Evolutionary conservation across 495 filamentous ascomycete genomes (phyloP).

Genomic region (Immersiella caudata): DNA sequence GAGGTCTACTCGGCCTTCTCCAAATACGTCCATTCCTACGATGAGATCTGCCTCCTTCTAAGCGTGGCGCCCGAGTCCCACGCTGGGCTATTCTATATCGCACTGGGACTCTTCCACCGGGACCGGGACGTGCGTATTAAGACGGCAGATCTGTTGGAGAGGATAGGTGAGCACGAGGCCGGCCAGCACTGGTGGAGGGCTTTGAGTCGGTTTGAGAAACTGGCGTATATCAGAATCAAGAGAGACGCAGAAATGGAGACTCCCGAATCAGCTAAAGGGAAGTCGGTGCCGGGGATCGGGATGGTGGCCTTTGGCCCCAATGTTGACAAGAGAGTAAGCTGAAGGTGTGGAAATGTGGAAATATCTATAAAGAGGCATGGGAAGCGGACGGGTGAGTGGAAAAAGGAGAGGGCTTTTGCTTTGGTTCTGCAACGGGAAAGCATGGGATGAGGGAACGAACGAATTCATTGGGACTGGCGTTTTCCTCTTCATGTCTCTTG

Average conservation of each 20-base stretch:
- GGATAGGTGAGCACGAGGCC: conserved; percentile 83
- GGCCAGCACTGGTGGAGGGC: conserved; percentile 91
- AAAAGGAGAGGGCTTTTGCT: conserved; percentile 1
- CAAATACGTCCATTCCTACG: conserved; percentile 76
- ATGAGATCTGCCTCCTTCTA: conserved; percentile 86
- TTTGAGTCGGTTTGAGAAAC: conserved; percentile 83
- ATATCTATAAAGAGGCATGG: neutral
- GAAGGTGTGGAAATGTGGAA: neutral
- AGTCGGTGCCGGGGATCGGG: conserved; percentile 2
- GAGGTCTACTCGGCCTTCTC: conserved; percentile 82
- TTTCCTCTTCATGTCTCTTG: neutral
- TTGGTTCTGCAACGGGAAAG: neutral
- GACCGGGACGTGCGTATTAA: conserved; percentile 74
- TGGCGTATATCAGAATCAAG: conserved; percentile 71
- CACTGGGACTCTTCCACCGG: conserved; percentile 92
- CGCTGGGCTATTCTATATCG: conserved; percentile 88
- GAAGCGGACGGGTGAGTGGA: neutral
- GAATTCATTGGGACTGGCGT: conserved; percentile 14
- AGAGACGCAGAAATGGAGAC: conserved; percentile 60
- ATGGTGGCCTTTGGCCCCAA: neutral
- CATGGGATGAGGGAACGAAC: conserved; percentile 9
- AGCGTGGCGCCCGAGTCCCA: conserved; percentile 83
- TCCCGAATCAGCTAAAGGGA: conserved; percentile 32
- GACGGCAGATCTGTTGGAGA: conserved; percentile 77
- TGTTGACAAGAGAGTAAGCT: conserved; percentile 23